Evolutionary conservation across 2,329 filamentous ascomycete species (phyloP), one percentile per base, ranked within the genome.

Genomic region (Fusarium sp.): DNA sequence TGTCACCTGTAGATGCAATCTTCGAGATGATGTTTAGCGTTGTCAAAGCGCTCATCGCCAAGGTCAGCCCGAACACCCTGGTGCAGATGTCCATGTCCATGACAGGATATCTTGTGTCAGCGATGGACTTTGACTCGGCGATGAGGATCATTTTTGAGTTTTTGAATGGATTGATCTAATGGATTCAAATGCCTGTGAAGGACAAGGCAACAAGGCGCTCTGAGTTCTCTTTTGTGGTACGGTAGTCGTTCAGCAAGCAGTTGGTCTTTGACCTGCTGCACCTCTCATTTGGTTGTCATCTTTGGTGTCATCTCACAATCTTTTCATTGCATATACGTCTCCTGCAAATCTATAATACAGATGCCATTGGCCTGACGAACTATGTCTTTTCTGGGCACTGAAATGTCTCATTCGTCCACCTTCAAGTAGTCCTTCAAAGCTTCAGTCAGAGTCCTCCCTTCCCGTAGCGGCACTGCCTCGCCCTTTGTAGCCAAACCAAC

Each of bases 401-500:
- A 49, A n/a, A 29, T 29, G 16, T 49, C 24, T 49, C 44, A 49
- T 29, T 49, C 17, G 16, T 27, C 7, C 8, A 17, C 14, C 42
- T 24, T 59, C 44, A 65, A 35, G 9, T 42, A 65, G 5, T 42
- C 35, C 40, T 6, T 42, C 11, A 66, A 7, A 17, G 61, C 35
- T 27, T 63, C 61, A 6, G 56, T 24, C 46, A 72, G 42, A 2
- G 53, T 63, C 5, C n/a, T 70, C 1, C 58, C 58, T 31, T 72
- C 62, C 3, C 55, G 55, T 6, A 72, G 20, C 0, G 67, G 71
- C 17, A 60, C 31, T 6, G 77, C 75, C 5, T 75, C 66, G 0
- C 80, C 80, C 33, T 77, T 77, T 33, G 63, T 78, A 6, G 62
- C 55, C 56, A 83, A 40, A 1, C 80, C 79, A 29, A 78, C 74